phyloP scores from a whole-genome alignment of 2,329 filamentous ascomycete species.

The Verticillium isaacii region DNA sequence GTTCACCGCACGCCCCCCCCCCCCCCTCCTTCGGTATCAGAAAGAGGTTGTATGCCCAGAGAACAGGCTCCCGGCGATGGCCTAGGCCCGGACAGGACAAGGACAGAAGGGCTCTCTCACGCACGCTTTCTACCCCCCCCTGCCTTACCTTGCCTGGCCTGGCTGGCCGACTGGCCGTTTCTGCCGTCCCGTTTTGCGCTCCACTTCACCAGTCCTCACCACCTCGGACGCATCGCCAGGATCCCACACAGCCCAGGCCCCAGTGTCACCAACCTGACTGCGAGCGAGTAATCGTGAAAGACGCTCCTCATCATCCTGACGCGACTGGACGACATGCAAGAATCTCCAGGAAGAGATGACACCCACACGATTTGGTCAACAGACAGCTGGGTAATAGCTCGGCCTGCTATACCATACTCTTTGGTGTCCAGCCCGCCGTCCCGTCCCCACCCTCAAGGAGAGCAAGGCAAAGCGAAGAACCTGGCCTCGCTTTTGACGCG shows the following conservation, averaged over 20 bases:
- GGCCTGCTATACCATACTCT: not conserved
- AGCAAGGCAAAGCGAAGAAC: too few relatives aligned
- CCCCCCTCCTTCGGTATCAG: not conserved
- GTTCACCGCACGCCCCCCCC: not conserved
- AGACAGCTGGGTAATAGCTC: not conserved
- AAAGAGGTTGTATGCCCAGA: not conserved
- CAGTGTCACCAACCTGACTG: too few relatives aligned
- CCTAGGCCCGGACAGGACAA: not conserved
- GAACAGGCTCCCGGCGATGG: not conserved
- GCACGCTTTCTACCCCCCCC: not conserved
- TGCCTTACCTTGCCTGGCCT: not conserved
- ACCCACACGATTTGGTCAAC: not conserved
- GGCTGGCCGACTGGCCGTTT: not conserved
- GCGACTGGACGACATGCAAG: not conserved
- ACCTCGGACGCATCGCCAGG: not conserved
- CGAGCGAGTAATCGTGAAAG: not conserved
- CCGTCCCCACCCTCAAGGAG: not conserved
- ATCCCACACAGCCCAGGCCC: not conserved
- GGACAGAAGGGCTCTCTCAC: not conserved
- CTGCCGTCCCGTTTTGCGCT: not conserved
- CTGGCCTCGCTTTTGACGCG: conserved; percentile 16
- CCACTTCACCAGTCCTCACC: not conserved
- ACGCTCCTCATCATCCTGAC: not conserved
- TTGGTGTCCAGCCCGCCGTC: not conserved
- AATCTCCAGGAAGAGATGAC: not conserved